phyloP scores from a whole-genome alignment of 768 basidiomycete genomes.

The Botryobasidium botryosum region DNA sequence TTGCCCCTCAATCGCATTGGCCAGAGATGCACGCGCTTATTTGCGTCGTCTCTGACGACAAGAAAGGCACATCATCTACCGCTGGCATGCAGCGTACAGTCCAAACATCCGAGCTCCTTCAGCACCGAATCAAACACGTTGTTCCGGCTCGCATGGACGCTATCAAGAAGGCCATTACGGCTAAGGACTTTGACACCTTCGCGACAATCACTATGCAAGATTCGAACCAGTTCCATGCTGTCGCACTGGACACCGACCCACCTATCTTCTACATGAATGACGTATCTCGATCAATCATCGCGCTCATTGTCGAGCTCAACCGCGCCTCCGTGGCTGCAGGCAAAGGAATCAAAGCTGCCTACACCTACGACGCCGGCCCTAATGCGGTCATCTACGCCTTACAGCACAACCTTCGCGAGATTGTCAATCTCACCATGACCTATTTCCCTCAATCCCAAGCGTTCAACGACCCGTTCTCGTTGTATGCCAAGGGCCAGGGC shows the following conservation, averaged over 20 bases:
- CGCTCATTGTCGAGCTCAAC: slow-evolving; percentile 84
- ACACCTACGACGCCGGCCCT: slow-evolving; percentile 98
- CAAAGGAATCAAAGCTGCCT: slow-evolving; percentile 65
- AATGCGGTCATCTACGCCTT: slow-evolving; percentile 94
- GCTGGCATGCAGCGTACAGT: slow-evolving; percentile 97
- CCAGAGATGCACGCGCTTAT: slow-evolving; percentile 92
- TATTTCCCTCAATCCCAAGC: slow-evolving; percentile 77
- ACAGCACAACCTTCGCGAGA: slow-evolving; percentile 56
- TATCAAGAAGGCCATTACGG: slow-evolving; percentile 66
- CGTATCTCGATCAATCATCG: slow-evolving; percentile 83
- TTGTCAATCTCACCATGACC: slow-evolving; percentile 53
- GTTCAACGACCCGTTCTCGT: slow-evolving; percentile 60
- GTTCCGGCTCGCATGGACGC: slow-evolving; percentile 75
- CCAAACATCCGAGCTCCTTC: slow-evolving; percentile 72
- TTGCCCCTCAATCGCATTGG: slow-evolving; percentile 81
- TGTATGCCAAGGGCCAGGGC: slow-evolving; percentile 30
- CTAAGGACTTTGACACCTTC: slow-evolving; percentile 72
- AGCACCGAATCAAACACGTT: slow-evolving; percentile 72
- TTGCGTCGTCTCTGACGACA: slow-evolving; percentile 88
- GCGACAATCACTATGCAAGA: slow-evolving; percentile 91
- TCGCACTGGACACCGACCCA: slow-evolving; percentile 89
- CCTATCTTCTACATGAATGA: slow-evolving; percentile 99
- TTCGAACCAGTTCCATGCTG: slow-evolving; percentile 97
- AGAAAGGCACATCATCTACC: slow-evolving; percentile 91
- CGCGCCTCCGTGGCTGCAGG: slow-evolving; percentile 44